Evolutionary conservation across 257 asterid genomes (phyloP), one percentile per base, ranked within the genome.

Genomic region (Datura wrightii): DNA sequence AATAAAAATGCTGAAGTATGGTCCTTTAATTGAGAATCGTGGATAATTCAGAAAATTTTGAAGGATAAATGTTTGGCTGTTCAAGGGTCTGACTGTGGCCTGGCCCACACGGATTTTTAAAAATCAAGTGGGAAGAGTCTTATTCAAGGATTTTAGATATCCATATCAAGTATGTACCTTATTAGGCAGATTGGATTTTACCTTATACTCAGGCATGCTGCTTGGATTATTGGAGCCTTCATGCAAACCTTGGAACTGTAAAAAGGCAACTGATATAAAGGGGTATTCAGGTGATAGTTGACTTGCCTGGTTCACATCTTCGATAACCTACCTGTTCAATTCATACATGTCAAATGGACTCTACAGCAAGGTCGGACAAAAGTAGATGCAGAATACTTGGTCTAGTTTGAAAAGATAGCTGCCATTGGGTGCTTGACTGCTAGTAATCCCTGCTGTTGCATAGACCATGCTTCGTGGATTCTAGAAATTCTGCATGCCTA

Each of bases 351-450:
- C n/a, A 10, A 41, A 8, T 44, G 80, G 39, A 71, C 56, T 71
- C 10, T 13, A 72, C n/a, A 1, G 19, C 42, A 74, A 46, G 18
- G 42, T 74, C 53, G 34, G 59, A 11, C 59, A 74, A 19, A 2
- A 74, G 80, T 74, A 74, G 1, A 74, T 74, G n/a, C 42, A 74
- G 59, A 74, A 74, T 48, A 74, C 60, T 50, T 67, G 76, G 31
- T 67, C 19, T 74, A 24, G 24, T 48, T 50, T 74, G 44, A 13
- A 48, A 44, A 72, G 41, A 18, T 41, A 46, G 56, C 58, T 74
- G 2, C 1, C 62, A 72, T 34, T 76, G 62, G 46, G 31, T 31
- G 41, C 46, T 76, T 76, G 63, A 13, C 59, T 76, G 3, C 82
- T 31, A 63, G 31, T 76, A 0, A 15, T 31, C 39, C 31, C 62